A percentile compares a stretch with the other conserved stretches of the same genome.
Evolutionary conservation across 2,329 filamentous ascomycete species (phyloP).

Genomic region (Hansfordia pulvinata): DNA sequence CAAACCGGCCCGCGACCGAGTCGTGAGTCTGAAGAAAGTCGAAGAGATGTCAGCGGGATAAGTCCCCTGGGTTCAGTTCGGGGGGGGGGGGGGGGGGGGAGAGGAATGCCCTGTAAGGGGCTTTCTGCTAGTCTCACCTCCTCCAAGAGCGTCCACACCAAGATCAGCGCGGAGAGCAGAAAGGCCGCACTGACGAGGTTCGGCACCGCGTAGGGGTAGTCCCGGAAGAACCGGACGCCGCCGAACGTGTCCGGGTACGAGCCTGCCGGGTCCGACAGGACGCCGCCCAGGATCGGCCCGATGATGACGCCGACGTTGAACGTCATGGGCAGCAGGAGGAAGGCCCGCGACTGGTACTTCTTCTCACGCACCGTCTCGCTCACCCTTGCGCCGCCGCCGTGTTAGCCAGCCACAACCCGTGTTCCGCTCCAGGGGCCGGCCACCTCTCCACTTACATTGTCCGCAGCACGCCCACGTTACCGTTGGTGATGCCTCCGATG

Average conservation of each 20-base stretch:
- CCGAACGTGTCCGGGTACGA: slow-evolving; percentile 28
- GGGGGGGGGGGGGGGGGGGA: neutral
- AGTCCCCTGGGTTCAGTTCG: neutral
- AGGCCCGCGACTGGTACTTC: slow-evolving; percentile 22
- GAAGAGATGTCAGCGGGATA: slow-evolving; percentile 4
- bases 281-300: slow-evolving; percentile 31
- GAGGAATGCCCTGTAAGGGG: neutral
- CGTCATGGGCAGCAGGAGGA: slow-evolving; percentile 38
- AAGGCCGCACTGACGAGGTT: slow-evolving; percentile 33
- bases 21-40: slow-evolving; percentile 34
- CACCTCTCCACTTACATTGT: too few species aligned
- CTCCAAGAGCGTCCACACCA: slow-evolving; percentile 30
- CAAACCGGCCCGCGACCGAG: slow-evolving; percentile 23
- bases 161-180: slow-evolving; percentile 22
- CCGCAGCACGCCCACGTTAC: slow-evolving; percentile 57
- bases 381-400: too few species aligned
- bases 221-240: slow-evolving; percentile 22
- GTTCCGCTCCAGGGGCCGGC: too few species aligned
- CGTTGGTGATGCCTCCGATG: slow-evolving; percentile 52
- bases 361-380: too few species aligned
- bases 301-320: slow-evolving; percentile 52
- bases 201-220: slow-evolving; percentile 35
- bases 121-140: slow-evolving; percentile 33
- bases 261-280: slow-evolving; percentile 23
- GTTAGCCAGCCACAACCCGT: too few species aligned